Evolutionary conservation across 208 protist species (phyloP), one percentile per base, ranked within the genome.

Genomic region (Borovskyia barvae): DNA sequence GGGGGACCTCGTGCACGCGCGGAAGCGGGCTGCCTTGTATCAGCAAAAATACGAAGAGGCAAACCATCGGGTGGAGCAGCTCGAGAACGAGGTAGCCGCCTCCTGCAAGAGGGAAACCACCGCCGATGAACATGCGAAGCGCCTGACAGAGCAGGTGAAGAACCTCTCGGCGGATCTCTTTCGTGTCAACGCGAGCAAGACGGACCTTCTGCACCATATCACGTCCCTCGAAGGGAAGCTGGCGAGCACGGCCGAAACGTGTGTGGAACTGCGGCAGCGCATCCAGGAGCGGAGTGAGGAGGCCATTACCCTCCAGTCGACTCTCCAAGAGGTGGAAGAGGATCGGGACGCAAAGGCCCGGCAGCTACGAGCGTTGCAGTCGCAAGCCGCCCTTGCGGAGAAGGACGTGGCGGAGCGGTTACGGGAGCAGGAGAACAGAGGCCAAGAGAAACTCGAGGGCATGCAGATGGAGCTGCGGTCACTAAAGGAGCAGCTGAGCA

Each of bases 81-180:
- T 63, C 20, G 54, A 75, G 33, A 39, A 36, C 11, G 51, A 71
- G 48, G 19, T 66, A 32, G n/a, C n/a, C n/a, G n/a, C n/a, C n/a
- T n/a, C n/a, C n/a, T n/a, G n/a, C n/a, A n/a, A n/a, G n/a, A n/a
- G n/a, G n/a, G n/a, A n/a, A n/a, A n/a, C n/a, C n/a, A n/a, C n/a
- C n/a, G n/a, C n/a, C n/a, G n/a, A n/a, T n/a, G n/a, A n/a, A n/a
- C n/a, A n/a, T n/a, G n/a, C n/a, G n/a, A n/a, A n/a, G n/a, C n/a
- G n/a, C n/a, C n/a, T n/a, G n/a, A n/a, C n/a, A n/a, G n/a, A n/a
- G n/a, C n/a, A n/a, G n/a, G n/a, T n/a, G n/a, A n/a, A n/a, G n/a
- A n/a, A n/a, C n/a, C n/a, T n/a, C n/a, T n/a, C n/a, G n/a, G n/a
- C n/a, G n/a, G n/a, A n/a, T n/a, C n/a, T n/a, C n/a, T n/a, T n/a